Percentiles rank a stretch among this genome's conserved stretches.
These are phyloP conservation scores for Plasmodium relictum DNA, from an alignment of 169 alveolate genomes.

Conservation along the genomic window DNA sequence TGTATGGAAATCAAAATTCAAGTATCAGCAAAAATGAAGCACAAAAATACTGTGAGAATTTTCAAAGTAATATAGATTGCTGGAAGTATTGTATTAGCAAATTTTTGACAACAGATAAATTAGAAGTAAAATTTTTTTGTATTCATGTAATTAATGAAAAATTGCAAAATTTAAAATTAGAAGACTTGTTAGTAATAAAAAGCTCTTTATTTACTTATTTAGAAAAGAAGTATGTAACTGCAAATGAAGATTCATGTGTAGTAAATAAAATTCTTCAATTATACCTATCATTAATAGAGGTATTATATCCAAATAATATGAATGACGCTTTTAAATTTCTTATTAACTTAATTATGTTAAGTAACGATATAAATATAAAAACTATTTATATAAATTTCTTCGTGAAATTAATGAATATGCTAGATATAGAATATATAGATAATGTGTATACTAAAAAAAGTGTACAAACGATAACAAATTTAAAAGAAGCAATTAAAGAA, in stretches of 20 bases:
- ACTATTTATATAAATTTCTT: constrained; percentile 37
- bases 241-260: constrained; percentile 74
- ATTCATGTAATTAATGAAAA: constrained; percentile 59
- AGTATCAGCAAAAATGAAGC: constrained; percentile 55
- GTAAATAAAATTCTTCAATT: constrained; percentile 55
- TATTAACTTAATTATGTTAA: constrained; percentile 39
- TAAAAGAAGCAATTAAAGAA: constrained; percentile 65
- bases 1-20: constrained; percentile 50
- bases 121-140: constrained; percentile 67
- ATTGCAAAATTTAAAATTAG: constrained; percentile 19
- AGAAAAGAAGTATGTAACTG: constrained; percentile 51
- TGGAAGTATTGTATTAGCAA: constrained; percentile 70
- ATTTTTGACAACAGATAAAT: constrained; percentile 23
- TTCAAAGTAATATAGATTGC: constrained; percentile 53
- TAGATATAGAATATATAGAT: constrained; percentile 70
- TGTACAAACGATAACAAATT: constrained; percentile 34
- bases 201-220: constrained; percentile 33
- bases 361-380: constrained; percentile 47
- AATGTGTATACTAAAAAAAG: constrained; percentile 45
- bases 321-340: constrained; percentile 57
- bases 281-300: constrained; percentile 37
- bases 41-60: constrained; percentile 57
- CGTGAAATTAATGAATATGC: constrained; percentile 59
- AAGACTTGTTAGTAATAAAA: constrained; percentile 47
- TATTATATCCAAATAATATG: constrained; percentile 55